Evolutionary conservation across 257 asterid species (phyloP).

Genomic region (Avicennia marina): DNA sequence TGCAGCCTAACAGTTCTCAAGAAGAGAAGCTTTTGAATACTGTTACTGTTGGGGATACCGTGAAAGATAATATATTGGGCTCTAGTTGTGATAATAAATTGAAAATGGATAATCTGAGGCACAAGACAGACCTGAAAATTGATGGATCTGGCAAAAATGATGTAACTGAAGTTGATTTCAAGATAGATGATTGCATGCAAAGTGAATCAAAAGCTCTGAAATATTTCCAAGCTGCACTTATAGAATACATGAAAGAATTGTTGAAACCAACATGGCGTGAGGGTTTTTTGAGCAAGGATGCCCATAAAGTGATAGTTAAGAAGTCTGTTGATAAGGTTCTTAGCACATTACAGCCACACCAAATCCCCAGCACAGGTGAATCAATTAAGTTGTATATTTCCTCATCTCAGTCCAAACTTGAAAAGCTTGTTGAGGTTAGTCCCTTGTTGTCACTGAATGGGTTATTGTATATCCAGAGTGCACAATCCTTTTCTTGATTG

Average conservation of each 20-base stretch:
- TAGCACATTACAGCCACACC: slow-evolving; percentile 50
- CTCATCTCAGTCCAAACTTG: slow-evolving; percentile 54
- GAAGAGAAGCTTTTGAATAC: slow-evolving; percentile 37
- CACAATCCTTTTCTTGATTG: slow-evolving; percentile 16
- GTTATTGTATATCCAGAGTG: slow-evolving; percentile 15
- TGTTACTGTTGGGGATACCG: slow-evolving; percentile 24
- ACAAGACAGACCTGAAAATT: slow-evolving; percentile 26
- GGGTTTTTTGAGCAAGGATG: slow-evolving; percentile 74
- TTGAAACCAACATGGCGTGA: slow-evolving; percentile 73
- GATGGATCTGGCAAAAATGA: slow-evolving; percentile 31
- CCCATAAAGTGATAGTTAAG: slow-evolving; percentile 70
- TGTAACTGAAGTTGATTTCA: slow-evolving; percentile 29
- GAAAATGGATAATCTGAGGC: slow-evolving; percentile 27
- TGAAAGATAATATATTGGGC: slow-evolving; percentile 27
- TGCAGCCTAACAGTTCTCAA: slow-evolving; percentile 29
- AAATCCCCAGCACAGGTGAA: slow-evolving; percentile 65
- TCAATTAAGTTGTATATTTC: slow-evolving; percentile 48
- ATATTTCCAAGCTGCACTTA: slow-evolving; percentile 56
- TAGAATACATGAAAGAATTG: slow-evolving; percentile 71
- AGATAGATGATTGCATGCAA: slow-evolving; percentile 26
- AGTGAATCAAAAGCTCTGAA: slow-evolving; percentile 46
- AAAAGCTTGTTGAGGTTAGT: slow-evolving; percentile 87
- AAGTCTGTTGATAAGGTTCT: slow-evolving; percentile 69
- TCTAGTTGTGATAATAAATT: slow-evolving; percentile 30
- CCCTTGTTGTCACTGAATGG: slow-evolving; percentile 17